A percentile compares a stretch with the other conserved stretches of the same genome.
Conservation (phyloP, 2,329 filamentous ascomycete genomes). For the Gliomastix tumulicola region DNA sequence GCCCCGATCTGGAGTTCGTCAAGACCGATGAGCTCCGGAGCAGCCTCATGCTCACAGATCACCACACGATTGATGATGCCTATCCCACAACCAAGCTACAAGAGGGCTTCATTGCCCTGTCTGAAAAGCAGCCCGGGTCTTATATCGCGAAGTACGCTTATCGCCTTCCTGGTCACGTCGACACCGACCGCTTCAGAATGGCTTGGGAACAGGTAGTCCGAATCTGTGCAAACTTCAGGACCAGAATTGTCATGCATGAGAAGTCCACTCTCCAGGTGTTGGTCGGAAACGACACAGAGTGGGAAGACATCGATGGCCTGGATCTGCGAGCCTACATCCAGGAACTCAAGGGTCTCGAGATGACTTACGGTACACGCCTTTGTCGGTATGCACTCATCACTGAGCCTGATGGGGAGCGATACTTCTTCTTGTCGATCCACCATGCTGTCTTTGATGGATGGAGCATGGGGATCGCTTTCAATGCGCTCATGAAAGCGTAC, state of each 20-base stretch:
- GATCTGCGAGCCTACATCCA: background rate
- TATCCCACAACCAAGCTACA: slow-evolving; percentile 33
- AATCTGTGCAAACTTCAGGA: slow-evolving; percentile 5
- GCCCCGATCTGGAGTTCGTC: too few relatives aligned
- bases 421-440: slow-evolving; percentile 4
- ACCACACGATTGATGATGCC: slow-evolving; percentile 21
- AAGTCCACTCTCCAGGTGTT: slow-evolving; percentile 1
- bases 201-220: slow-evolving; percentile 15
- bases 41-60: too few relatives aligned
- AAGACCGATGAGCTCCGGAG: too few relatives aligned
- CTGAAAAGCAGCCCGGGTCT: slow-evolving; percentile 7
- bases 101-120: slow-evolving; percentile 28
- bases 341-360: background rate
- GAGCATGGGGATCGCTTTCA: background rate
- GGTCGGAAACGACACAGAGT: background rate
- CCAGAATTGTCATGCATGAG: slow-evolving; percentile 2
- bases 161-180: slow-evolving; percentile 9
- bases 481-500: slow-evolving; percentile 3
- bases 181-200: slow-evolving; percentile 14
- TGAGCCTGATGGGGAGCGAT: background rate
- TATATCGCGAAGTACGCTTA: slow-evolving; percentile 7
- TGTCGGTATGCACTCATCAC: slow-evolving; percentile 5
- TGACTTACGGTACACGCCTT: slow-evolving; percentile 6
- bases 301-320: slow-evolving; percentile 1
- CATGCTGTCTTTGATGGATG: slow-evolving; percentile 6